Percentiles rank a stretch among this genome's conserved stretches.
phyloP scores from a whole-genome alignment of 2,329 filamentous ascomycete genomes.

The Raffaelea arxii region DNA sequence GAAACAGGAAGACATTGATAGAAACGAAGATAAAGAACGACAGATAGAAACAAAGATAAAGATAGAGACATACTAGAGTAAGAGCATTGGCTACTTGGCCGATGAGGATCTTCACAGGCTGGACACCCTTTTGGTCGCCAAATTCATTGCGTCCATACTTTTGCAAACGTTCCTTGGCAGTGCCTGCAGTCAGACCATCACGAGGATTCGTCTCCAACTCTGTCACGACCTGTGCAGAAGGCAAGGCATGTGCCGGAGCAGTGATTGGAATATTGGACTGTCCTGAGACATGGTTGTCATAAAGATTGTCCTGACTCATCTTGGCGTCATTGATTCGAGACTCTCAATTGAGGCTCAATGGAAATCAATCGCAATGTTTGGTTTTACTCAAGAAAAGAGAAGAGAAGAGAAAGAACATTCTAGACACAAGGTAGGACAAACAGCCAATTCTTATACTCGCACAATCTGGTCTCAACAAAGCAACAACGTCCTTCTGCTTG shows the following conservation, averaged over 20 bases:
- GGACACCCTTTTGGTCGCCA: conserved; percentile 42
- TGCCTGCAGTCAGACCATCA: conserved; percentile 39
- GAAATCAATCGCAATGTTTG: neutral
- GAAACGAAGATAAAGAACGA: neutral
- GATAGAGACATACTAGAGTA: conserved; percentile 37
- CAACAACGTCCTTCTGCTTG: neutral
- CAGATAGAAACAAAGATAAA: neutral
- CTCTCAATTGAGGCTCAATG: neutral
- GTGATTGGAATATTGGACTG: conserved; percentile 43
- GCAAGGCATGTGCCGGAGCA: conserved; percentile 52
- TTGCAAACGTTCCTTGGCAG: conserved; percentile 38
- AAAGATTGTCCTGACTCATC: conserved; percentile 17
- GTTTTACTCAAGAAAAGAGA: neutral
- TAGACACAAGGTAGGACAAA: neutral
- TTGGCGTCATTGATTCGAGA: conserved; percentile 1
- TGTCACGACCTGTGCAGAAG: conserved; percentile 38
- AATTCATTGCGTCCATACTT: conserved; percentile 48
- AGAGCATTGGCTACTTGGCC: conserved; percentile 53
- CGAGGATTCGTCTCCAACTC: conserved; percentile 41
- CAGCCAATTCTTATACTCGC: neutral
- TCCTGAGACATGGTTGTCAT: conserved; percentile 25
- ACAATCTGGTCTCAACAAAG: neutral
- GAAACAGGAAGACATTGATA: no score
- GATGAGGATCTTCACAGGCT: conserved; percentile 45
- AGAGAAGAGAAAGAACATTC: neutral